Conservation (phyloP, 805 yeast species). For the Zygosaccharomyces siamensis region DNA sequence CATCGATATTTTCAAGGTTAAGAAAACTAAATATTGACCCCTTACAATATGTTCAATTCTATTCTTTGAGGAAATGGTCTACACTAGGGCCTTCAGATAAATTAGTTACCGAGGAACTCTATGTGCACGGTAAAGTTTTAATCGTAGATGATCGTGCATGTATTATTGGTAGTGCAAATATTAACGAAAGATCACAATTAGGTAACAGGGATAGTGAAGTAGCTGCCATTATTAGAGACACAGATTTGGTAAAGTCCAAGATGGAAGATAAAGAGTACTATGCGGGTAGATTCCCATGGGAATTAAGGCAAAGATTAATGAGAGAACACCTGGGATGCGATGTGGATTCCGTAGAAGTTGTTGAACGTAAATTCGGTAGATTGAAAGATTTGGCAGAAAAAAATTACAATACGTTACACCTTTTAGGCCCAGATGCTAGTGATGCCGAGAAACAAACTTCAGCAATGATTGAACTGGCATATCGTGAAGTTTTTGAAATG, state of each 20-base stretch:
- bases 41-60: constrained; percentile 85
- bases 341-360: constrained; percentile 76
- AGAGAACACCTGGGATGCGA: constrained; percentile 95
- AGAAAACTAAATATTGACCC: constrained; percentile 79
- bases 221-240: constrained; percentile 83
- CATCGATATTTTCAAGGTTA: constrained; percentile 81
- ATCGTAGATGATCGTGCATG: constrained; percentile 91
- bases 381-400: constrained; percentile 35
- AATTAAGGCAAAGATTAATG: constrained; percentile 86
- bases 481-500: constrained; percentile 56
- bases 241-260: constrained; percentile 54
- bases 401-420: constrained; percentile 26
- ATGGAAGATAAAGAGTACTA: constrained; percentile 81
- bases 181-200: constrained; percentile 93
- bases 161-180: constrained; percentile 94
- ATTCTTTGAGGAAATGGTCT: constrained; percentile 93
- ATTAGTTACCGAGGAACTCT: constrained; percentile 83
- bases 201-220: constrained; percentile 94
- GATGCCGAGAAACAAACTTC: constrained; percentile 38
- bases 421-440: constrained; percentile 9
- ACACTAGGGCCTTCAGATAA: constrained; percentile 70
- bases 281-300: constrained; percentile 86
- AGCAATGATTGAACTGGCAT: constrained; percentile 70
- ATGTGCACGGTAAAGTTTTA: constrained; percentile 88
- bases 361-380: constrained; percentile 63